Evolutionary conservation across 306 rosid species (phyloP).

Genomic region (Chamaecrista fasciculata): DNA sequence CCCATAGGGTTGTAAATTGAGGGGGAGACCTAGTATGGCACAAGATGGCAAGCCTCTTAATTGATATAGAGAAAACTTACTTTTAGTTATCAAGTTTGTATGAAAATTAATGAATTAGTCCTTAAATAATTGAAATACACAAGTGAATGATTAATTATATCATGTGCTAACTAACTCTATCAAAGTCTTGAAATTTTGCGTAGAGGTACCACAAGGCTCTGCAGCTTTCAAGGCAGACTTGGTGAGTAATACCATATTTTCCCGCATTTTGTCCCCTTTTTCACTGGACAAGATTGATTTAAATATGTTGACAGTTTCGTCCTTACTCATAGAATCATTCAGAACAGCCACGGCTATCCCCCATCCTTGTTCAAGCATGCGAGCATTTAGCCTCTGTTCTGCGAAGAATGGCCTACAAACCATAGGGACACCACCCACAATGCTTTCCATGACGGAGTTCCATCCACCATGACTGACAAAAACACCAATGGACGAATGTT

Average conservation of each 20-base stretch:
- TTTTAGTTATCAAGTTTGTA: no score
- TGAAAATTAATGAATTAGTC: no score
- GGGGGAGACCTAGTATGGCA: no score
- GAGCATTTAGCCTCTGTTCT: constrained; percentile 51
- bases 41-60: no score
- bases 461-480: constrained; percentile 69
- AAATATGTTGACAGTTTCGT: constrained; percentile 26
- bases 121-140: no score
- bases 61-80: no score
- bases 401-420: constrained; percentile 60
- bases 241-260: constrained; percentile 30
- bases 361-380: constrained; percentile 43
- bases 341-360: constrained; percentile 49
- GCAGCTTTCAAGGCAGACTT: constrained; percentile 28
- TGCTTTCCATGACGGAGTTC: constrained; percentile 64
- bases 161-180: constrained; percentile 23
- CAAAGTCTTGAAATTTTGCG: constrained; percentile 37
- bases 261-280: constrained; percentile 42
- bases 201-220: constrained; percentile 44
- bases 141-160: no score
- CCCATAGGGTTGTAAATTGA: no score
- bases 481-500: constrained; percentile 43
- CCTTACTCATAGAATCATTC: constrained; percentile 40
- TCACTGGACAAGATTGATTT: constrained; percentile 27
- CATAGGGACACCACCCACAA: constrained; percentile 64